A percentile compares a stretch with the other conserved stretches of the same genome.
phyloP scores from a whole-genome alignment of 2,329 filamentous ascomycete genomes.

The Paecilomyces sp. region DNA sequence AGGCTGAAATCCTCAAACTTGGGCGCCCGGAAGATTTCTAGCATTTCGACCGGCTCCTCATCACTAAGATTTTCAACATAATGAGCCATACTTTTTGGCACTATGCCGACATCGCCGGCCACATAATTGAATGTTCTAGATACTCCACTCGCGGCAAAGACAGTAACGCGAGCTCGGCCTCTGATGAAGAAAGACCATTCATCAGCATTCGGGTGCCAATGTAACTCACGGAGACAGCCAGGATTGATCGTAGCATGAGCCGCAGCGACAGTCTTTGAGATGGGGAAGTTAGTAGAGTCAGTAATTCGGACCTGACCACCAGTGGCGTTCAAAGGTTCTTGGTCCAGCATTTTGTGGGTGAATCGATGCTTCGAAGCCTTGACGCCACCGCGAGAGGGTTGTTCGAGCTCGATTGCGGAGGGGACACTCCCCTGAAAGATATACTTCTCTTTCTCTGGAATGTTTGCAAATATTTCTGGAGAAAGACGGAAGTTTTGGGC shows the following conservation, averaged over 20 bases:
- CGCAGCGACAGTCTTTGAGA: constrained; percentile 65
- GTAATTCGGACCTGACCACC: constrained; percentile 66
- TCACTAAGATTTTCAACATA: constrained; percentile 70
- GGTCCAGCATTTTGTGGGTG: constrained; percentile 61
- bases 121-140: constrained; percentile 69
- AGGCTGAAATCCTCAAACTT: constrained; percentile 66
- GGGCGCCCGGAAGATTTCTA: constrained; percentile 66
- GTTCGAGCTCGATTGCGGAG: constrained; percentile 56
- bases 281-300: constrained; percentile 65
- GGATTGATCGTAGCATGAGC: constrained; percentile 64
- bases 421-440: constrained; percentile 65
- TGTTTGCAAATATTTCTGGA: constrained; percentile 59
- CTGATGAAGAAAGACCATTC: constrained; percentile 73
- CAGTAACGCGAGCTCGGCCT: constrained; percentile 65
- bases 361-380: constrained; percentile 65
- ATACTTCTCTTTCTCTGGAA: constrained; percentile 62
- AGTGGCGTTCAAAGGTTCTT: constrained; percentile 55
- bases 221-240: constrained; percentile 67
- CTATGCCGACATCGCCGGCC: constrained; percentile 67
- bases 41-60: constrained; percentile 64
- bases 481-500: constrained; percentile 66
- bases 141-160: constrained; percentile 63
- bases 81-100: constrained; percentile 68
- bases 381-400: constrained; percentile 50
- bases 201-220: constrained; percentile 73